Evolutionary conservation across 2,329 filamentous ascomycete species (phyloP).

Genomic region (Alternaria angustiovoidea): DNA sequence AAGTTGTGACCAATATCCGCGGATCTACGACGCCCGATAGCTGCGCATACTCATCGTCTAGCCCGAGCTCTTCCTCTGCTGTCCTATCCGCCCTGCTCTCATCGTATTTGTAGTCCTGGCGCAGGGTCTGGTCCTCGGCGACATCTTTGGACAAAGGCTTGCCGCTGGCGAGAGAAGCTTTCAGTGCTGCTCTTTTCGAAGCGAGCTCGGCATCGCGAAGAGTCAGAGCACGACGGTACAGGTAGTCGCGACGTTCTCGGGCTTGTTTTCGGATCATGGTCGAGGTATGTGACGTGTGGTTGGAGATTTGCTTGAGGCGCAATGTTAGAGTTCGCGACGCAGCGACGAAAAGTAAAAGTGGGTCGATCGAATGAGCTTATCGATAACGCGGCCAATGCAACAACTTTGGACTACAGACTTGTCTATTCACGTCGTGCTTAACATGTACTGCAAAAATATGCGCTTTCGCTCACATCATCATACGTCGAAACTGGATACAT

Average conservation of each 20-base stretch:
- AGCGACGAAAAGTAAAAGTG: slow-evolving; percentile 15
- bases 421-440: background rate
- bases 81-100: slow-evolving; percentile 77
- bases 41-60: slow-evolving; percentile 90
- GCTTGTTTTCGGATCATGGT: slow-evolving; percentile 63
- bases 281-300: background rate
- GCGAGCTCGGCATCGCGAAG: slow-evolving; percentile 84
- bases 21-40: slow-evolving; percentile 93
- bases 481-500: background rate
- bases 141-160: slow-evolving; percentile 83
- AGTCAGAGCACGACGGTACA: slow-evolving; percentile 80
- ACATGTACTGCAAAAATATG: background rate
- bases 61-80: slow-evolving; percentile 72
- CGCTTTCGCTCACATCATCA: background rate
- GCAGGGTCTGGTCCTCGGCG: slow-evolving; percentile 83
- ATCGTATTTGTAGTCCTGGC: slow-evolving; percentile 92
- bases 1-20: slow-evolving; percentile 88
- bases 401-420: background rate
- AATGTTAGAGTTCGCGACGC: slow-evolving; percentile 9
- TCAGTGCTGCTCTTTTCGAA: slow-evolving; percentile 87
- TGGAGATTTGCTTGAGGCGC: background rate
- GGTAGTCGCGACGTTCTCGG: slow-evolving; percentile 82
- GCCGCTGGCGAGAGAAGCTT: slow-evolving; percentile 85
- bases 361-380: slow-evolving; percentile 14
- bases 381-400: slow-evolving; percentile 8